These are phyloP conservation scores for Chlamydomonas sp. DNA, from an alignment of 139 green algal genomes.

Conservation along the genomic window DNA sequence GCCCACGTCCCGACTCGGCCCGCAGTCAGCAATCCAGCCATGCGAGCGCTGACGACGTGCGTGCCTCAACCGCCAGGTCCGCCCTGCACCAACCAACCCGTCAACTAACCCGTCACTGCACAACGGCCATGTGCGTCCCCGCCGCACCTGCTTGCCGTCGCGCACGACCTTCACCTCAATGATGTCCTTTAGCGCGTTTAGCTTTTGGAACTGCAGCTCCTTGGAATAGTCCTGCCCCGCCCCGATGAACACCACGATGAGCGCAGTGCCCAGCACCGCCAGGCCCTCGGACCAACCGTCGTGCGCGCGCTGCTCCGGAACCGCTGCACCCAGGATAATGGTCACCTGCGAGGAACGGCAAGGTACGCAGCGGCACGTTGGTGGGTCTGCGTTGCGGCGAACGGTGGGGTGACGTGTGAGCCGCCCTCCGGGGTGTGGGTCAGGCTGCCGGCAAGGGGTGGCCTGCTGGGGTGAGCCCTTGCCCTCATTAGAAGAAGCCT, in stretches of 20 bases:
- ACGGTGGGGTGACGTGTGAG: too few relatives aligned
- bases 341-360: conserved; percentile 60
- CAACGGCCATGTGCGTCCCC: too few relatives aligned
- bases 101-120: too few relatives aligned
- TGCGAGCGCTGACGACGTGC: too few relatives aligned
- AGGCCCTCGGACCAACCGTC: conserved; percentile 91
- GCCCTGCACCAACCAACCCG: too few relatives aligned
- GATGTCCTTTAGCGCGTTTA: conserved; percentile 90
- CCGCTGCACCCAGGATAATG: conserved; percentile 80
- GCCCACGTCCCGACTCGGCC: too few relatives aligned
- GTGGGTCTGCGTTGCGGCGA: neutral
- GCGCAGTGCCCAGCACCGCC: conserved; percentile 92
- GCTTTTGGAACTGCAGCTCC: conserved; percentile 91
- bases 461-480: too few relatives aligned
- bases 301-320: conserved; percentile 80
- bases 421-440: too few relatives aligned
- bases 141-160: conserved; percentile 51
- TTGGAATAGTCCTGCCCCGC: conserved; percentile 96
- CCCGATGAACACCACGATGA: conserved; percentile 88
- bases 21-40: too few relatives aligned
- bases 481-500: too few relatives aligned
- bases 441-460: too few relatives aligned
- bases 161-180: conserved; percentile 87
- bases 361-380: neutral
- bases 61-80: too few relatives aligned